Conservation (phyloP, 371 early-diverging fungal genomes). For the Scutellospora calospora region DNA sequence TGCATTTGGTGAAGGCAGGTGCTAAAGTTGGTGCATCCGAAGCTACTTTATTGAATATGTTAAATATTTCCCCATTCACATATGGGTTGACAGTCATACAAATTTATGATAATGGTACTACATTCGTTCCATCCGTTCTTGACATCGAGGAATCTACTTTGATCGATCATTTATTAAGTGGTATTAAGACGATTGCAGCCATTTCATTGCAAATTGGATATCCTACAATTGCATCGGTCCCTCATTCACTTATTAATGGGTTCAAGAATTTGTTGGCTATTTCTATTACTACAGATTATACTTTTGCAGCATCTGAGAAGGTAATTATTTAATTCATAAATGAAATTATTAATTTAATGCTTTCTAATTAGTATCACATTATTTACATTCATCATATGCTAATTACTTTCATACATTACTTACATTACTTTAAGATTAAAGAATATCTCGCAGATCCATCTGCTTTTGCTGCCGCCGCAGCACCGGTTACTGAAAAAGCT, state of each 20-base stretch:
- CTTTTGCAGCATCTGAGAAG: slow-evolving; percentile 91
- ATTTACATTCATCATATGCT: too few relatives aligned
- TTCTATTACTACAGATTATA: slow-evolving; percentile 93
- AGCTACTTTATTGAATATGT: slow-evolving; percentile 98
- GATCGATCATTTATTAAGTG: slow-evolving; percentile 79
- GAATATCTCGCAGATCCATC: slow-evolving; percentile 90
- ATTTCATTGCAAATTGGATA: slow-evolving; percentile 94
- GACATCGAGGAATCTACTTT: slow-evolving; percentile 94
- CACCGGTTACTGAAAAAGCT: slow-evolving; percentile 61
- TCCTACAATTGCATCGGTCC: slow-evolving; percentile 97
- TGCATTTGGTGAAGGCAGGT: slow-evolving; percentile 92
- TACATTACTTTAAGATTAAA: slow-evolving; percentile 69
- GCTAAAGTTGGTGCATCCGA: slow-evolving; percentile 99
- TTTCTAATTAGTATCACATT: too few relatives aligned
- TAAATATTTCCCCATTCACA: slow-evolving; percentile 99
- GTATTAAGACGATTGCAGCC: slow-evolving; percentile 91
- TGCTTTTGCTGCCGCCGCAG: slow-evolving; percentile 78
- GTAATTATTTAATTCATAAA: slow-evolving; percentile 56
- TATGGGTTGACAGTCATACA: slow-evolving; percentile 97
- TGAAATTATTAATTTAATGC: neutral
- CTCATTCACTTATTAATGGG: slow-evolving; percentile 96
- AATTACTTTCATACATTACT: neutral
- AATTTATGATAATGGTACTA: slow-evolving; percentile 95
- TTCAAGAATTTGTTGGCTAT: slow-evolving; percentile 96
- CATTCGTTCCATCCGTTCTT: slow-evolving; percentile 91